phyloP scores from a whole-genome alignment of 1,139 yeast species.

The Arxiozyma telluris region DNA sequence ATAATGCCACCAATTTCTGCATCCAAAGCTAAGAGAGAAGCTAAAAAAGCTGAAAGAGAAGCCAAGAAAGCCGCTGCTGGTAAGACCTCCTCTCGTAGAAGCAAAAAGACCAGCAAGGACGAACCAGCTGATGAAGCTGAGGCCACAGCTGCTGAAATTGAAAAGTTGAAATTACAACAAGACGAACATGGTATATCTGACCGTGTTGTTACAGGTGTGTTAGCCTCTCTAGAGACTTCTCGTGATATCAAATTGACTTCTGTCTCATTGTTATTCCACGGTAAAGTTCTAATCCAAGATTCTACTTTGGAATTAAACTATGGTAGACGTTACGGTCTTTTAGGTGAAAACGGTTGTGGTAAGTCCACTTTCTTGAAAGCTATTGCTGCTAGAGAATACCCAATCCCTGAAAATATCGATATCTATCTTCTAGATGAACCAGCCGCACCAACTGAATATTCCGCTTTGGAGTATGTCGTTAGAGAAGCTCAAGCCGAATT shows the following conservation, averaged over 20 bases:
- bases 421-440: constrained; percentile 92
- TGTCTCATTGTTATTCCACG: constrained; percentile 89
- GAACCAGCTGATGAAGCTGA: constrained; percentile 39
- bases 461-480: constrained; percentile 94
- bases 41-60: constrained; percentile 94
- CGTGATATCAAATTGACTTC: constrained; percentile 90
- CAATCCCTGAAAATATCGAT: constrained; percentile 87
- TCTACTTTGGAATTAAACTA: constrained; percentile 85
- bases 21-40: constrained; percentile 97
- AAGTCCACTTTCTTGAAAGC: constrained; percentile 90
- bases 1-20: constrained; percentile 49
- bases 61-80: constrained; percentile 74
- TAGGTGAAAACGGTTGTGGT: constrained; percentile 99
- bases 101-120: constrained; percentile 36
- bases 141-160: constrained; percentile 65
- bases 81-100: constrained; percentile 54
- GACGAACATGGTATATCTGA: constrained; percentile 92
- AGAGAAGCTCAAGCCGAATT: constrained; percentile 91
- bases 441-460: constrained; percentile 84
- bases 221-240: constrained; percentile 79
- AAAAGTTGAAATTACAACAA: constrained; percentile 81
- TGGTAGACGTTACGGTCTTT: constrained; percentile 93
- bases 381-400: constrained; percentile 92
- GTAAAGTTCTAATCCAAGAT: constrained; percentile 92
- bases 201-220: constrained; percentile 96